Evolutionary conservation across 1,139 yeast genomes (phyloP).

Genomic region (Yamadazyma friedrichii): DNA sequence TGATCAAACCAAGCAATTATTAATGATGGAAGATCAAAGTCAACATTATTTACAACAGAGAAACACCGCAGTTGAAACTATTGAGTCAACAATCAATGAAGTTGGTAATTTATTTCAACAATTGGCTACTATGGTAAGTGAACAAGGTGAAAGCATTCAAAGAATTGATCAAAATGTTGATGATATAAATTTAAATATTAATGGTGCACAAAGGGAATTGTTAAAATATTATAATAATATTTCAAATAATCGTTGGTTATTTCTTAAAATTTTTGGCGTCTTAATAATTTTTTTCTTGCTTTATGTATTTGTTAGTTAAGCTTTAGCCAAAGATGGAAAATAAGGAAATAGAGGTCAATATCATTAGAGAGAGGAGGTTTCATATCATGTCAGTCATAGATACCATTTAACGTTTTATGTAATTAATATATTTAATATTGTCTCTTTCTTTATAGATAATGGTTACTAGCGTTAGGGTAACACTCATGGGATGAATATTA

Average conservation of each 20-base stretch:
- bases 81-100: conserved; percentile 93
- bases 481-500: too few species aligned
- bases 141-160: conserved; percentile 95
- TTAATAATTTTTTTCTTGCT: conserved; percentile 71
- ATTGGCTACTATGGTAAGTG: conserved; percentile 95
- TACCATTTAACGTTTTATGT: too few species aligned
- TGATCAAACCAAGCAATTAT: conserved; percentile 72
- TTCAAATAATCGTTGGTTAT: conserved; percentile 89
- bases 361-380: background rate
- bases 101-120: conserved; percentile 95
- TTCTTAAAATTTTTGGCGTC: conserved; percentile 85
- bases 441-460: too few species aligned
- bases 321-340: too few species aligned
- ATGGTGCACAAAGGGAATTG: conserved; percentile 93
- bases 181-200: conserved; percentile 82
- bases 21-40: conserved; percentile 72
- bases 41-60: conserved; percentile 79
- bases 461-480: too few species aligned
- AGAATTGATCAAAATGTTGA: conserved; percentile 94
- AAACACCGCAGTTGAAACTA: conserved; percentile 88
- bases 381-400: too few species aligned
- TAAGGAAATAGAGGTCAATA: too few species aligned
- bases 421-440: too few species aligned
- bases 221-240: conserved; percentile 86
- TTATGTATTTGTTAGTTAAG: conserved; percentile 73